These are phyloP conservation scores for Globisporangium paddicum DNA, from an alignment of 352 stramenopile species.

Conservation along the genomic window DNA sequence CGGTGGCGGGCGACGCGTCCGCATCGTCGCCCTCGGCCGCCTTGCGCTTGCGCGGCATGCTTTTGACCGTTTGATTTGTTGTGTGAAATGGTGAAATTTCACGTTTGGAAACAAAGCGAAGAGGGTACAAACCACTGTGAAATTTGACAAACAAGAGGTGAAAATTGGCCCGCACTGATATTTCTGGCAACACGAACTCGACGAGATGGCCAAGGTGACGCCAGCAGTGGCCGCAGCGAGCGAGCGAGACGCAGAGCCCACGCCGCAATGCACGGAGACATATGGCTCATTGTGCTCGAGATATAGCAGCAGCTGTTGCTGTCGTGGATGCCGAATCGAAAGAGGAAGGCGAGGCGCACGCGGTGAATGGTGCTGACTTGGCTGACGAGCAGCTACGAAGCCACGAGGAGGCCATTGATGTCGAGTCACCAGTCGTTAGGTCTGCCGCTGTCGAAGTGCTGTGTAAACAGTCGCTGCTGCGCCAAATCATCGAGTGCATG, in stretches of 20 bases:
- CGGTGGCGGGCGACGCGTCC: background rate
- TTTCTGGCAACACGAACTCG: too few species aligned
- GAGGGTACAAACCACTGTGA: too few species aligned
- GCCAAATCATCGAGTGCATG: background rate
- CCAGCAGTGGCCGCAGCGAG: too few species aligned
- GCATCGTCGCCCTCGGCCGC: background rate
- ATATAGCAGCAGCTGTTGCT: background rate
- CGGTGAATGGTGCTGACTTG: background rate
- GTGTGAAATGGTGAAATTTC: background rate
- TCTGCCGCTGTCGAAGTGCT: background rate
- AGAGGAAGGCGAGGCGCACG: background rate
- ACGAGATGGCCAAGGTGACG: too few species aligned
- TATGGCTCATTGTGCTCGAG: too few species aligned
- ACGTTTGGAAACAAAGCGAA: background rate
- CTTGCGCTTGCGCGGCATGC: slow-evolving; percentile 6
- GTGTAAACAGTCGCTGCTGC: background rate
- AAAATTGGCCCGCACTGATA: too few species aligned
- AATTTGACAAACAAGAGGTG: too few species aligned
- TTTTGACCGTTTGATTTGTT: background rate
- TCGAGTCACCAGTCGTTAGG: too few species aligned
- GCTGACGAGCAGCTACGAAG: too few species aligned
- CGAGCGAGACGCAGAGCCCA: too few species aligned
- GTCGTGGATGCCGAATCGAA: background rate
- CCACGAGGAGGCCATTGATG: too few species aligned
- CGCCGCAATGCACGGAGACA: too few species aligned